Evolutionary conservation across 257 asterid species (phyloP).

Genomic region (Petrea volubilis): DNA sequence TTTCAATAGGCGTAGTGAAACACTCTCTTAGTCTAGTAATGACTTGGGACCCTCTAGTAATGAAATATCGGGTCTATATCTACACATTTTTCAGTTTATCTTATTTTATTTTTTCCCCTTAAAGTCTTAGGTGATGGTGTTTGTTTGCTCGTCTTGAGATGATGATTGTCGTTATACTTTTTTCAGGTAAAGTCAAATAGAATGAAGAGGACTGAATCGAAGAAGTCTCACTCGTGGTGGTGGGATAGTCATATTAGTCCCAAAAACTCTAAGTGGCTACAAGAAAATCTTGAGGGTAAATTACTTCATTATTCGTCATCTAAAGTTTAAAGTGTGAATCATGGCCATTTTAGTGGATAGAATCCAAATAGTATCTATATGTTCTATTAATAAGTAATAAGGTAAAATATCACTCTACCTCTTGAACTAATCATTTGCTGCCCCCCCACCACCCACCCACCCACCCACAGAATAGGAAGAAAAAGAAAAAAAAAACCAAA

Average conservation of each 20-base stretch:
- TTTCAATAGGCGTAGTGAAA: too few species aligned
- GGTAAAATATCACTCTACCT: too few species aligned
- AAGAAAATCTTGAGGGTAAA: constrained; percentile 81
- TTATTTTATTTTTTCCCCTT: too few species aligned
- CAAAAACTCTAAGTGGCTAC: constrained; percentile 85
- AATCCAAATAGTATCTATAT: not conserved
- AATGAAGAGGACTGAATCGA: constrained; percentile 57
- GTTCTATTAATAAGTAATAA: too few species aligned
- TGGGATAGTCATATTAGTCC: constrained; percentile 94
- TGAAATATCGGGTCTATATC: not conserved
- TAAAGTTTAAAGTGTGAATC: not conserved
- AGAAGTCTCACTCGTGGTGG: constrained; percentile 88
- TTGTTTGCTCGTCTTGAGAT: not conserved
- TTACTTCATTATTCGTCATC: not conserved
- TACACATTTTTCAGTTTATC: not conserved
- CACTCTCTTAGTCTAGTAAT: not conserved
- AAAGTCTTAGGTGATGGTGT: not conserved
- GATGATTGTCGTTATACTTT: not conserved
- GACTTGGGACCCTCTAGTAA: not conserved
- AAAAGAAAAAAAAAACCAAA: too few species aligned
- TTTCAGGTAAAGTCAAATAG: constrained; percentile 52
- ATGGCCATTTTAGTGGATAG: not conserved
- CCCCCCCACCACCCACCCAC: too few species aligned
- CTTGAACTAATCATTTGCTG: too few species aligned
- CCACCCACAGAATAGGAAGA: too few species aligned